phyloP scores from a whole-genome alignment of 352 stramenopile species.

The Pythium dissimile region DNA sequence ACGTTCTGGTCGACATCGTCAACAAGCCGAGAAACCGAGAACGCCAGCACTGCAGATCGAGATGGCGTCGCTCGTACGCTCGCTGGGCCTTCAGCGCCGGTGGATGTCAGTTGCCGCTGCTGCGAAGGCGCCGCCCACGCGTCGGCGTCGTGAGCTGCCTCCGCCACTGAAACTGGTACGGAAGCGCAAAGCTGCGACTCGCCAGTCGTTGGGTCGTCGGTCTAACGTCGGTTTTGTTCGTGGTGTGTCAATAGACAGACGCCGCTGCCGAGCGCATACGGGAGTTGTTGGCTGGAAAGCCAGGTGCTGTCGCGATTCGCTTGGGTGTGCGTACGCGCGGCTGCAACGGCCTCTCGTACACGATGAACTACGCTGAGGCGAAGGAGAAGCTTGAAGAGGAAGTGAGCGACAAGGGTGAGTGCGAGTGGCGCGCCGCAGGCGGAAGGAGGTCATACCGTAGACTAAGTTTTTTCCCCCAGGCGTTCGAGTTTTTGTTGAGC shows the following conservation, averaged over 20 bases:
- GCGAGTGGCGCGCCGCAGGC: neutral
- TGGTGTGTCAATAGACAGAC: constrained; percentile 80
- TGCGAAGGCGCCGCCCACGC: constrained; percentile 31
- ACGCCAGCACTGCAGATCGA: neutral
- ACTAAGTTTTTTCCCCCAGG: no score
- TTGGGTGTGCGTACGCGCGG: constrained; percentile 94
- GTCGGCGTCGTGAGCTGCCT: constrained; percentile 65
- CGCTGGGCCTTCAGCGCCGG: constrained; percentile 6
- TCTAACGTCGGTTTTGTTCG: no score
- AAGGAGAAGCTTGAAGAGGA: constrained; percentile 93
- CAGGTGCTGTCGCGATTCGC: constrained; percentile 92
- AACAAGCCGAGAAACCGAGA: neutral
- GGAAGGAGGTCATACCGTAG: no score
- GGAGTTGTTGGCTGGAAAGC: constrained; percentile 80
- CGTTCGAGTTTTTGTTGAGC: constrained; percentile 97
- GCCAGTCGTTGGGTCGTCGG: no score
- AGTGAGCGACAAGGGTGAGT: constrained; percentile 84
- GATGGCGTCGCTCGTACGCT: constrained; percentile 15
- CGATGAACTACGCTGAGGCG: constrained; percentile 98
- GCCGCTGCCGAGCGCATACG: constrained; percentile 85
- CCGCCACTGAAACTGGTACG: constrained; percentile 72
- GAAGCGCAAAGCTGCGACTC: neutral
- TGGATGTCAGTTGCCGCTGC: constrained; percentile 41
- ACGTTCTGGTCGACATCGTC: constrained; percentile 12
- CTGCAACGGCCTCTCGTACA: constrained; percentile 99